Evolutionary conservation across 2,329 filamentous ascomycete genomes (phyloP).

Genomic region (Celoporthe dispersa): DNA sequence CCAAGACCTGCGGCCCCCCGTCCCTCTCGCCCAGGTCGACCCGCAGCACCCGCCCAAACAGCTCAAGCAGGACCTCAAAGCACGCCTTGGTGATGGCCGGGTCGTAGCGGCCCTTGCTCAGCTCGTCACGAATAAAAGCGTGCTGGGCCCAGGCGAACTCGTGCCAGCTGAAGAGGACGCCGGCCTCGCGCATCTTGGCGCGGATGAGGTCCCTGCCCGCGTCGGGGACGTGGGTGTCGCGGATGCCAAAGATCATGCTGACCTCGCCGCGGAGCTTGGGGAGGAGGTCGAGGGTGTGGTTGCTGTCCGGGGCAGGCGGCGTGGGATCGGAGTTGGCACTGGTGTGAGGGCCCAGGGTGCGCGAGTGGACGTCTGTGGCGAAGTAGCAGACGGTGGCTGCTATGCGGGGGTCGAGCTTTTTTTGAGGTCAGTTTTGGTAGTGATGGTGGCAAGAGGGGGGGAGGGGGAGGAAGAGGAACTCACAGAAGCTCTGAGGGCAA

Average conservation of each 20-base stretch:
- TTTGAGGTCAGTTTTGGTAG: slow-evolving; percentile 17
- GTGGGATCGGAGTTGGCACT: slow-evolving; percentile 51
- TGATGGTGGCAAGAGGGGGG: slow-evolving; percentile 3
- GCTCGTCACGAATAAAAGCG: slow-evolving; percentile 90
- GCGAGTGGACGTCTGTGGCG: slow-evolving; percentile 85
- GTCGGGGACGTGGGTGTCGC: slow-evolving; percentile 87
- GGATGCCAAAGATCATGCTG: slow-evolving; percentile 88
- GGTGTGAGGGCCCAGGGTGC: slow-evolving; percentile 68
- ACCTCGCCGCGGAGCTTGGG: slow-evolving; percentile 58
- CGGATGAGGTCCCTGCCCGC: slow-evolving; percentile 83
- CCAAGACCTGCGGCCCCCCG: slow-evolving; percentile 63
- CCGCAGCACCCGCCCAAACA: slow-evolving; percentile 80
- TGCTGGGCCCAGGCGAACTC: slow-evolving; percentile 94
- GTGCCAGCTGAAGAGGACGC: slow-evolving; percentile 78
- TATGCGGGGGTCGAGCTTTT: slow-evolving; percentile 71
- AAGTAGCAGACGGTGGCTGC: slow-evolving; percentile 85
- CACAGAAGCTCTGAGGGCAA: slow-evolving; percentile 66
- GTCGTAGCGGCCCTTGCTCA: slow-evolving; percentile 93
- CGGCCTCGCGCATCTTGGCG: slow-evolving; percentile 76
- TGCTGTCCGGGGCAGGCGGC: slow-evolving; percentile 38
- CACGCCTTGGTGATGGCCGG: slow-evolving; percentile 84
- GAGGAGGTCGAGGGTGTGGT: slow-evolving; percentile 31
- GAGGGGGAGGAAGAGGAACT: slow-evolving; percentile 32
- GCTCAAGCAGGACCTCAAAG: slow-evolving; percentile 86
- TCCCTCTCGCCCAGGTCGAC: slow-evolving; percentile 75